phyloP scores from a whole-genome alignment of 441 rosid species.

The Erodium chrysanthum region DNA sequence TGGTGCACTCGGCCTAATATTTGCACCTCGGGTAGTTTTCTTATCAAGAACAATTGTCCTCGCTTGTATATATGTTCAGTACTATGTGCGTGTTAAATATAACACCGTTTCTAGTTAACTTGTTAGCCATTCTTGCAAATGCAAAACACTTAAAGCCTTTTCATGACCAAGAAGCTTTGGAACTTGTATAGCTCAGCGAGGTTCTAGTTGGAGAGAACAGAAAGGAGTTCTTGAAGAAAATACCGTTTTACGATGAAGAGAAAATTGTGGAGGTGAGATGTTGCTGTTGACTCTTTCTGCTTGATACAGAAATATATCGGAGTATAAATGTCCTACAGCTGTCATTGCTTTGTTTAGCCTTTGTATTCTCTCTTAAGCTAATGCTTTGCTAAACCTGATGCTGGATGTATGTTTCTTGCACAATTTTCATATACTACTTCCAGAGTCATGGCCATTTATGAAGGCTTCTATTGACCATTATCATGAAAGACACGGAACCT shows the following conservation, averaged over 20 bases:
- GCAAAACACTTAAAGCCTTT: slow-evolving; percentile 6
- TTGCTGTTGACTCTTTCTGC: neutral
- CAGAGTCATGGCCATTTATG: neutral
- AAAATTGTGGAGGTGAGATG: slow-evolving; percentile 74
- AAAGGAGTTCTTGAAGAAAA: slow-evolving; percentile 77
- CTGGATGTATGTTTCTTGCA: neutral
- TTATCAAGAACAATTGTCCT: neutral
- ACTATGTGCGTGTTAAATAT: too few species aligned
- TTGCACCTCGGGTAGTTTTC: slow-evolving; percentile 71
- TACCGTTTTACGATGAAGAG: slow-evolving; percentile 88
- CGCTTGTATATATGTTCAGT: slow-evolving; percentile 9
- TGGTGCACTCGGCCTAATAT: slow-evolving; percentile 89
- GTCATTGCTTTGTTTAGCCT: neutral
- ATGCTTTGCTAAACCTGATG: neutral
- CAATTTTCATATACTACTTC: neutral
- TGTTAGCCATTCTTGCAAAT: neutral
- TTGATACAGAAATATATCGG: neutral
- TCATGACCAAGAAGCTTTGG: slow-evolving; percentile 10
- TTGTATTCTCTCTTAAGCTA: neutral
- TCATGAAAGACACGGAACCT: neutral
- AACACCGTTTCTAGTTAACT: too few species aligned
- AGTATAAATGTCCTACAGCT: neutral
- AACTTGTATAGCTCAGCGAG: slow-evolving; percentile 56
- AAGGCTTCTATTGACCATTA: too few species aligned
- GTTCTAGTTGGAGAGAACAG: slow-evolving; percentile 73